phyloP scores from a whole-genome alignment of 1,284 basidiomycete genomes.

The Apiotrichum brassicae region DNA sequence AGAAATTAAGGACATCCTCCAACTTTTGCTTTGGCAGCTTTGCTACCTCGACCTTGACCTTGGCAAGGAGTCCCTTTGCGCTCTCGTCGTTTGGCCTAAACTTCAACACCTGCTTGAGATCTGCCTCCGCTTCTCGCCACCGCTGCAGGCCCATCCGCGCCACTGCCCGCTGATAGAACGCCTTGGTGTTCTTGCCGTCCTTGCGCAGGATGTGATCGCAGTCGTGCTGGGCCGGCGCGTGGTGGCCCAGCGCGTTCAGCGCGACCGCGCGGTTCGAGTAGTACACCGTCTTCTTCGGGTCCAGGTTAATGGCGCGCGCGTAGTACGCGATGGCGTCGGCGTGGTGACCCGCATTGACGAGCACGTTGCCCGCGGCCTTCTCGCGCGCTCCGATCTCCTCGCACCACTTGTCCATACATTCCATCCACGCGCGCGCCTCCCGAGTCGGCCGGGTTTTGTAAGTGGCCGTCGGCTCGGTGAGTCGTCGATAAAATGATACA shows the following conservation, averaged over 20 bases:
- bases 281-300: conserved; percentile 47
- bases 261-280: conserved; percentile 47
- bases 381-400: conserved; percentile 45
- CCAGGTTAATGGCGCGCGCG: conserved; percentile 45
- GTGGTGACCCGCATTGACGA: conserved; percentile 32
- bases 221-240: conserved; percentile 41
- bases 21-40: conserved; percentile 31
- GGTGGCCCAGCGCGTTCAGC: conserved; percentile 39
- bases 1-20: conserved; percentile 36
- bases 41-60: conserved; percentile 27
- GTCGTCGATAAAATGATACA: conserved; percentile 41
- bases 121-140: conserved; percentile 42
- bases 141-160: conserved; percentile 38
- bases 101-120: conserved; percentile 35
- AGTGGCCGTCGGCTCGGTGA: conserved; percentile 38
- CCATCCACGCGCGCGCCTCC: conserved; percentile 34
- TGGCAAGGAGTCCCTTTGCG: conserved; percentile 33
- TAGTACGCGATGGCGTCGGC: conserved; percentile 39
- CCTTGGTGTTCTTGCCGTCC: conserved; percentile 45
- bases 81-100: conserved; percentile 34
- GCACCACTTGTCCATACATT: conserved; percentile 47
- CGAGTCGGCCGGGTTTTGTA: conserved; percentile 16
- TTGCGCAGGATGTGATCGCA: conserved; percentile 39
- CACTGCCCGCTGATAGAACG: conserved; percentile 43
- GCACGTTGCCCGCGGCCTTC: conserved; percentile 44